A percentile compares a stretch with the other conserved stretches of the same genome.
Evolutionary conservation across 108 stramenopile genomes (phyloP).

Genomic region (Fragilariopsis cylindrus): DNA sequence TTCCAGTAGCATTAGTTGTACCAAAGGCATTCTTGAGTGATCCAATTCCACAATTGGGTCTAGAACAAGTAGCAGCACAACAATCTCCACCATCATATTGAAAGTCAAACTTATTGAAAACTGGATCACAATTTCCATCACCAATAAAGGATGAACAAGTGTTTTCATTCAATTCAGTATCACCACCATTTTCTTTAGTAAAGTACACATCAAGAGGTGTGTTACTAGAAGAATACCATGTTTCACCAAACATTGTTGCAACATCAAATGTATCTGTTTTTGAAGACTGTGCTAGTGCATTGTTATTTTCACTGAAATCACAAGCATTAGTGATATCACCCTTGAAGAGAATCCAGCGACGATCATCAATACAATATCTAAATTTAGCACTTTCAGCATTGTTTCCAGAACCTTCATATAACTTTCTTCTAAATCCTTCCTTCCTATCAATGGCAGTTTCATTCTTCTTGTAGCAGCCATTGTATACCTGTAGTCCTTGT

Average conservation of each 20-base stretch:
- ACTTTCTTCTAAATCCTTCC: not conserved
- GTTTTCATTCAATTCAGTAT: too few relatives aligned
- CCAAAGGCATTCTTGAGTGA: constrained; percentile 11
- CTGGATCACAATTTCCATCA: not conserved
- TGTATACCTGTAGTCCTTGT: not conserved
- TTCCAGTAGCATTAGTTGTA: not conserved
- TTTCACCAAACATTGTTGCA: not conserved
- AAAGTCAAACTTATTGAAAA: not conserved
- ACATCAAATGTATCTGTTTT: not conserved
- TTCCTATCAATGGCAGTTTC: not conserved
- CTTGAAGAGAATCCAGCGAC: not conserved
- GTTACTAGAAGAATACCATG: constrained; percentile 2
- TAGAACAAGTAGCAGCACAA: constrained; percentile 1
- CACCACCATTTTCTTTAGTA: not conserved
- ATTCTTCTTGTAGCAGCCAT: not conserved
- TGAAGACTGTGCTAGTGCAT: not conserved
- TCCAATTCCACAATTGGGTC: not conserved
- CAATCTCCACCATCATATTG: constrained; percentile 19
- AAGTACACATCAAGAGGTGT: constrained; percentile 15
- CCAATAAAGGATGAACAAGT: not conserved
- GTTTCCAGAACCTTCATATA: not conserved
- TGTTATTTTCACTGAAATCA: too few relatives aligned
- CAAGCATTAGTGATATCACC: not conserved
- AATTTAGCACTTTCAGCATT: not conserved
- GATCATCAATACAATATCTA: not conserved